These are phyloP conservation scores for Penicillium expansum DNA, from an alignment of 2,329 filamentous ascomycete species.

Conservation along the genomic window DNA sequence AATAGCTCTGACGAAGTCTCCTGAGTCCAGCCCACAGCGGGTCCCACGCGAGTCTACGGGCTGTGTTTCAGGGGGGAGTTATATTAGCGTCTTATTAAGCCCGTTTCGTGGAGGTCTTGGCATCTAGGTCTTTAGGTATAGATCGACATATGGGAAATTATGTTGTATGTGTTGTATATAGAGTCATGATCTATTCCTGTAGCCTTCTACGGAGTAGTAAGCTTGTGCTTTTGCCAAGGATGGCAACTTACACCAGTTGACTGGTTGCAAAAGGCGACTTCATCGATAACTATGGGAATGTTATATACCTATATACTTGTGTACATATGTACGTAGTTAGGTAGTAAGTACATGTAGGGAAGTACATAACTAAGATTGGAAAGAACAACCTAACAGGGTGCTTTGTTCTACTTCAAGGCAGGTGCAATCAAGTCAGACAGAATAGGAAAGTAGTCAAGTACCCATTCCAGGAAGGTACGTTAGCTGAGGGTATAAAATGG, in stretches of 20 bases:
- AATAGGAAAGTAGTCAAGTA: not conserved
- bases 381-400: not conserved
- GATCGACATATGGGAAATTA: not conserved
- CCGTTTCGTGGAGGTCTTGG: slow-evolving; percentile 2
- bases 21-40: slow-evolving; percentile 14
- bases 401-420: not conserved
- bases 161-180: too few species aligned
- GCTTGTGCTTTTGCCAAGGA: not conserved
- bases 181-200: too few species aligned
- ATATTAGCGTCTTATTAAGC: slow-evolving; percentile 2
- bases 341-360: too few species aligned
- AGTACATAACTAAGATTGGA: too few species aligned
- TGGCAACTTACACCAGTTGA: too few species aligned
- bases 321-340: too few species aligned
- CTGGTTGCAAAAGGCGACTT: too few species aligned
- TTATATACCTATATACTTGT: too few species aligned
- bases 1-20: slow-evolving; percentile 9
- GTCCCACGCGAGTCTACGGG: slow-evolving; percentile 5
- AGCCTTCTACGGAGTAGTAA: not conserved
- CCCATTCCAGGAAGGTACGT: not conserved
- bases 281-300: too few species aligned
- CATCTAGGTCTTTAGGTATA: not conserved
- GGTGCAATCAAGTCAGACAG: not conserved
- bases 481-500: not conserved
- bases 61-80: slow-evolving; percentile 12